These are phyloP conservation scores for Mycena vitilis DNA, from an alignment of 768 basidiomycete genomes.

Conservation along the genomic window DNA sequence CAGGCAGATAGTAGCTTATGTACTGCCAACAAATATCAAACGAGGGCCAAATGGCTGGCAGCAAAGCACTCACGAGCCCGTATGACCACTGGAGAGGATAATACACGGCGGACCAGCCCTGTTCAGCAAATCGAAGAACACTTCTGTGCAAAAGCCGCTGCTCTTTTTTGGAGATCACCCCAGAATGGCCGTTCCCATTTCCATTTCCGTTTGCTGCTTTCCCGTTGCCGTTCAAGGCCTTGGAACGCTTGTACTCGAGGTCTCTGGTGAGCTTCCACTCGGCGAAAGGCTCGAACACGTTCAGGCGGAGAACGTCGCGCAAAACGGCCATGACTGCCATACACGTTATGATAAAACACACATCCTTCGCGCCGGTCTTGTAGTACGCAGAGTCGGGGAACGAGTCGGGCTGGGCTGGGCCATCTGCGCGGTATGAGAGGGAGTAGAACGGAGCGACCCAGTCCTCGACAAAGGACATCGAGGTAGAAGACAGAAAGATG, in stretches of 20 bases:
- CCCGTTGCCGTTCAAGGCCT: constrained; percentile 48
- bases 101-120: constrained; percentile 91
- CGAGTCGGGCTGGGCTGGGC: constrained; percentile 73
- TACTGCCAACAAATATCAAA: constrained; percentile 63
- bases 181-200: constrained; percentile 38
- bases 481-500: constrained; percentile 39
- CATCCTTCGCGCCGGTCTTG: constrained; percentile 77
- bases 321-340: constrained; percentile 89
- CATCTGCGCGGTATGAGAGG: constrained; percentile 74
- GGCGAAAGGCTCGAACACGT: constrained; percentile 85
- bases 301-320: constrained; percentile 81
- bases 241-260: constrained; percentile 48
- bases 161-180: constrained; percentile 53
- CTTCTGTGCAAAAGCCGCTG: constrained; percentile 73
- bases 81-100: constrained; percentile 79
- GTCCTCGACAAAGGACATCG: constrained; percentile 52
- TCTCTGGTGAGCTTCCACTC: constrained; percentile 76
- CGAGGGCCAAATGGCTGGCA: constrained; percentile 17
- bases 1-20: constrained; percentile 79
- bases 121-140: constrained; percentile 92
- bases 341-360: constrained; percentile 83
- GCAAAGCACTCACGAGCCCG: constrained; percentile 78
- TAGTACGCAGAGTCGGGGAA: constrained; percentile 81
- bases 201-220: constrained; percentile 46
- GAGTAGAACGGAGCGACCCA: constrained; percentile 73